phyloP scores from a whole-genome alignment of 495 filamentous ascomycete genomes.

The Cryomyces minteri region DNA sequence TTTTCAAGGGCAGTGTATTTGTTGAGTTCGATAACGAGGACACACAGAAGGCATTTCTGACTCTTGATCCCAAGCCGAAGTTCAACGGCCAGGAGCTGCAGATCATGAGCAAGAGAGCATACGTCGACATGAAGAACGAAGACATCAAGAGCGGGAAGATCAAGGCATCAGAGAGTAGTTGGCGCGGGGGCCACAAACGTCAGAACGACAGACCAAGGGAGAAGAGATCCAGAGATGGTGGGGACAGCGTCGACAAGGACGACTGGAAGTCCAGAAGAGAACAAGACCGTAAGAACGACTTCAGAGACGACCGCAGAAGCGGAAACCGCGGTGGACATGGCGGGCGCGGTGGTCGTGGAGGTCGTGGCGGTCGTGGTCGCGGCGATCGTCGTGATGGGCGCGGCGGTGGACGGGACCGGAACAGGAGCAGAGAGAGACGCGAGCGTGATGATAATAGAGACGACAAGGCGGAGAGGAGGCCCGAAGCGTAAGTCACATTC shows the following conservation, averaged over 20 bases:
- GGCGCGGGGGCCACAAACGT: conserved; percentile 5
- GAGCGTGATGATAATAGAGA: too few species aligned
- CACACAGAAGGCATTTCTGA: conserved; percentile 56
- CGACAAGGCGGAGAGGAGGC: too few species aligned
- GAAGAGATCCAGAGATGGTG: conserved; percentile 11
- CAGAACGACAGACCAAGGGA: conserved; percentile 6
- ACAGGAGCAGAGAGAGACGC: neutral
- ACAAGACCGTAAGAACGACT: conserved; percentile 45
- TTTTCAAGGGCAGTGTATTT: conserved; percentile 89
- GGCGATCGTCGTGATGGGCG: neutral
- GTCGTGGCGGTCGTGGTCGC: conserved; percentile 16
- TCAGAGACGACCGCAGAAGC: conserved; percentile 15
- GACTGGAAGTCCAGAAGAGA: conserved; percentile 54
- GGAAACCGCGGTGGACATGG: conserved; percentile 23
- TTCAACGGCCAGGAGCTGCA: conserved; percentile 55
- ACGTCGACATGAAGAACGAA: conserved; percentile 56
- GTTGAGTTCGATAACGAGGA: conserved; percentile 74
- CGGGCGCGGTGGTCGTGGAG: conserved; percentile 14
- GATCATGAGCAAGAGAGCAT: conserved; percentile 76
- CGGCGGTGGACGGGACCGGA: neutral
- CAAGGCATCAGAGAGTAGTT: conserved; percentile 18
- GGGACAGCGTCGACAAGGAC: conserved; percentile 8
- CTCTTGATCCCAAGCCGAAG: conserved; percentile 58
- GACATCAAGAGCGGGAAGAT: conserved; percentile 60
- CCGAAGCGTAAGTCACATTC: too few species aligned